Percentiles rank a stretch among this genome's conserved stretches.
These are phyloP conservation scores for Tinospora cordifolia DNA, from an alignment of 164 flowering plant genomes.

Conservation along the genomic window DNA sequence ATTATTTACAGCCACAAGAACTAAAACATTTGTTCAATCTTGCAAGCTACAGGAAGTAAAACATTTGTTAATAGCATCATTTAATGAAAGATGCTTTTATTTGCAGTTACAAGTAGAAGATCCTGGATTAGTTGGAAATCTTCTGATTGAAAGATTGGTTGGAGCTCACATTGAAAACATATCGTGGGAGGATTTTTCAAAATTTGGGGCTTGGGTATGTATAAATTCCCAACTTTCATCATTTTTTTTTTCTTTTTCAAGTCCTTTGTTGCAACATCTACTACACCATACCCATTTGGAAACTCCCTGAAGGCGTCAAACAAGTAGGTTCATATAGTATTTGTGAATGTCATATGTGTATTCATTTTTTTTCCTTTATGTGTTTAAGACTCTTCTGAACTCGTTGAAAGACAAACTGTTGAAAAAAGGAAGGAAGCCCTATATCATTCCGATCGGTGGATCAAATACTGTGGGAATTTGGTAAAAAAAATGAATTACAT, in stretches of 20 bases:
- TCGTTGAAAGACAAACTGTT: slow-evolving; percentile 7
- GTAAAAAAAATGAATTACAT: background rate
- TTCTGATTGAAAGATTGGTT: slow-evolving; percentile 6
- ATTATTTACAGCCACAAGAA: no score
- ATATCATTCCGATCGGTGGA: slow-evolving; percentile 10
- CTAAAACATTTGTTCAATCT: no score
- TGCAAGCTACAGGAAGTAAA: no score
- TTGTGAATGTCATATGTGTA: no score
- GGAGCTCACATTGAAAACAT: slow-evolving; percentile 11
- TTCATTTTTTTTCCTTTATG: background rate
- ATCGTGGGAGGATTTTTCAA: slow-evolving; percentile 4
- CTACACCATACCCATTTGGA: no score
- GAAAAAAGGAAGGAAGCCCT: slow-evolving; percentile 14
- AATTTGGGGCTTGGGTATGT: slow-evolving; percentile 4
- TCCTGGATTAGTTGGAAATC: slow-evolving; percentile 2
- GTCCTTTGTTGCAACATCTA: no score
- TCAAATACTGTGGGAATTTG: slow-evolving; percentile 13
- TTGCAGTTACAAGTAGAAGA: background rate
- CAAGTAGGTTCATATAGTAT: background rate
- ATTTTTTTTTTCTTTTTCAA: no score
- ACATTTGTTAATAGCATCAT: no score
- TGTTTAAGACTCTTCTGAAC: slow-evolving; percentile 7
- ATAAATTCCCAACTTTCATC: no score
- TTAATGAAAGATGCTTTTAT: background rate
- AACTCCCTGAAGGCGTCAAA: no score